Percentiles rank a stretch among this genome's conserved stretches.
phyloP scores from a whole-genome alignment of 73 alveolate species.

The Effrenium voratum region DNA sequence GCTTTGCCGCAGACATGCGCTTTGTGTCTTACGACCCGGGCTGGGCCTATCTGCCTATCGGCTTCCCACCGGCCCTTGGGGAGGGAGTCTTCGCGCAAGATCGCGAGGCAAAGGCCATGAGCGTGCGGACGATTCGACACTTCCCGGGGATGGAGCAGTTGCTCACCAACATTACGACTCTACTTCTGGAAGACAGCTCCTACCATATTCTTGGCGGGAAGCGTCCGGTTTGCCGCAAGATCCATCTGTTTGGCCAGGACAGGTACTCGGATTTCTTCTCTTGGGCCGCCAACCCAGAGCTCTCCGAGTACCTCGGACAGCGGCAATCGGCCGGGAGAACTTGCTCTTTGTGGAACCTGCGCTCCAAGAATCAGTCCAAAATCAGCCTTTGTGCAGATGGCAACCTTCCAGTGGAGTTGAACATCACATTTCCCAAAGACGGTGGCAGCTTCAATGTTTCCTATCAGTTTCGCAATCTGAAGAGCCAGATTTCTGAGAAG shows the following conservation, averaged over 20 bases:
- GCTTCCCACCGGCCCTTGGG: not conserved
- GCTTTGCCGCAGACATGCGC: constrained; percentile 8
- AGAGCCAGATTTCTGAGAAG: not conserved
- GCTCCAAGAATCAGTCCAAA: not conserved
- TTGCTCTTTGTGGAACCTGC: not conserved
- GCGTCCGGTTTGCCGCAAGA: not conserved
- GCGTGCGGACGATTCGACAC: not conserved
- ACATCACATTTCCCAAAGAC: constrained; percentile 9
- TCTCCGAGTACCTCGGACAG: constrained; percentile 32
- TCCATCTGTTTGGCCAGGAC: constrained; percentile 3
- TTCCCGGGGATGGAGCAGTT: not conserved
- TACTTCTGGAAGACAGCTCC: not conserved
- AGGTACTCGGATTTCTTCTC: not conserved
- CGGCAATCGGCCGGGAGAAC: not conserved
- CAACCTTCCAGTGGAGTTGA: constrained; percentile 22
- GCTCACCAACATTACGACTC: not conserved
- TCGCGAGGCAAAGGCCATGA: constrained; percentile 7
- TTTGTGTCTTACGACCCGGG: constrained; percentile 15
- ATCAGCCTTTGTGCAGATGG: constrained; percentile 25
- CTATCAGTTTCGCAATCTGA: constrained; percentile 11
- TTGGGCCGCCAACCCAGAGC: constrained; percentile 9
- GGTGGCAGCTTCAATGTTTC: not conserved
- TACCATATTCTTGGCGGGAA: not conserved
- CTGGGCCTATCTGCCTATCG: constrained; percentile 13
- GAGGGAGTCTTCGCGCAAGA: constrained; percentile 4